phyloP scores from a whole-genome alignment of 164 flowering plant genomes.

The Chimonanthus praecox region DNA sequence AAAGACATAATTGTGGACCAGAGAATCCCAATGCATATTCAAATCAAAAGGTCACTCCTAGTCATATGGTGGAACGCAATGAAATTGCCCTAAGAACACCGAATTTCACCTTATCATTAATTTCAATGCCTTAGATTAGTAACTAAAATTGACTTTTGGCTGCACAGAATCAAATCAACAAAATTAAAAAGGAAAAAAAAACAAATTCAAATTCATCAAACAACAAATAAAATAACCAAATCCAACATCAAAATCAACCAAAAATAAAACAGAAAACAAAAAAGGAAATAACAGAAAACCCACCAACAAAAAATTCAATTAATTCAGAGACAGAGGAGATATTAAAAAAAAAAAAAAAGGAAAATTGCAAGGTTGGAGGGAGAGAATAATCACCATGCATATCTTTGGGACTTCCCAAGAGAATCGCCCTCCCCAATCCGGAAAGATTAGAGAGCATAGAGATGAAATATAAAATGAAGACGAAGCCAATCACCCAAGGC shows the following conservation, averaged over 20 bases:
- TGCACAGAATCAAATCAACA: neutral
- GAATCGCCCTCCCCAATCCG: constrained; percentile 54
- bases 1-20: too few species aligned
- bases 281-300: neutral
- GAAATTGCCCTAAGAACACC: too few species aligned
- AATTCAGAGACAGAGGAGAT: neutral
- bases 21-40: neutral
- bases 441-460: constrained; percentile 69
- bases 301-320: neutral
- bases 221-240: neutral
- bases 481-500: constrained; percentile 93
- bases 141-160: neutral
- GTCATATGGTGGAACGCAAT: too few species aligned
- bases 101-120: too few species aligned
- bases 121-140: too few species aligned
- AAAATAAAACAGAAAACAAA: neutral
- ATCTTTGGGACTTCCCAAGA: constrained; percentile 34
- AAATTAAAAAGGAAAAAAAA: too few species aligned
- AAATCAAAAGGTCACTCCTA: neutral
- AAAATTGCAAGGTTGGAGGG: neutral
- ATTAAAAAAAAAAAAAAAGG: neutral
- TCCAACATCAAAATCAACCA: neutral
- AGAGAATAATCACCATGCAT: constrained; percentile 34
- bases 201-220: neutral
- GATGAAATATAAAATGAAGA: constrained; percentile 63